Evolutionary conservation across 2,329 filamentous ascomycete genomes (phyloP).

Genomic region (Acarospora socialis): DNA sequence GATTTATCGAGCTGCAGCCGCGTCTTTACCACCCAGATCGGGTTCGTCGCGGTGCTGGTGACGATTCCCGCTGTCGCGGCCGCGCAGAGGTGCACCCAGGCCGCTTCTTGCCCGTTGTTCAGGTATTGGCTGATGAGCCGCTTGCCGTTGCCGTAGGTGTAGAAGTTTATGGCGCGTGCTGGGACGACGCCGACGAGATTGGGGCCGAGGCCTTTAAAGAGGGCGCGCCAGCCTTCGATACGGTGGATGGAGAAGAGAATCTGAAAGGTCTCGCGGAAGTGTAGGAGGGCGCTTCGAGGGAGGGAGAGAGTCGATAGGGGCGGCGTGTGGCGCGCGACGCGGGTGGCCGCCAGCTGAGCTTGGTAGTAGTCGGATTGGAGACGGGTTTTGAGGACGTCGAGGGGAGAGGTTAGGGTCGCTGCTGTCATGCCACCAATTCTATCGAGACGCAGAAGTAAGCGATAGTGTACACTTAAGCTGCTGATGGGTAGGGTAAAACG

Average conservation of each 20-base stretch:
- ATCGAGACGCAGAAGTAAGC: conserved; percentile 11
- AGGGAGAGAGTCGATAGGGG: conserved; percentile 68
- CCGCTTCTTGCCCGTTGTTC: conserved; percentile 53
- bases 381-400: conserved; percentile 87
- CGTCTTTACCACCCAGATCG: conserved; percentile 95
- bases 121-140: conserved; percentile 60
- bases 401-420: conserved; percentile 79
- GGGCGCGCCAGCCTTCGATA: conserved; percentile 67
- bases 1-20: conserved; percentile 83
- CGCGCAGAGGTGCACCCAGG: conserved; percentile 64
- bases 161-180: conserved; percentile 85
- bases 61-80: conserved; percentile 67
- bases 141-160: conserved; percentile 85
- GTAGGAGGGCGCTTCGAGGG: conserved; percentile 58
- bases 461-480: no score
- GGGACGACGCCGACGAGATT: conserved; percentile 84
- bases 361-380: conserved; percentile 94
- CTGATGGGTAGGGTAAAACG: conserved; percentile 19
- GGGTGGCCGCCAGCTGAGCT: conserved; percentile 56
- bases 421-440: conserved; percentile 84
- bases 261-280: conserved; percentile 34
- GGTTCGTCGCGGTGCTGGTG: conserved; percentile 84
- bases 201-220: conserved; percentile 87
- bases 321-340: conserved; percentile 35
- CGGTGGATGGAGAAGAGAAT: conserved; percentile 18